Evolutionary conservation across 2,329 filamentous ascomycete genomes (phyloP).

Genomic region (Pseudodiploospora longispora): DNA sequence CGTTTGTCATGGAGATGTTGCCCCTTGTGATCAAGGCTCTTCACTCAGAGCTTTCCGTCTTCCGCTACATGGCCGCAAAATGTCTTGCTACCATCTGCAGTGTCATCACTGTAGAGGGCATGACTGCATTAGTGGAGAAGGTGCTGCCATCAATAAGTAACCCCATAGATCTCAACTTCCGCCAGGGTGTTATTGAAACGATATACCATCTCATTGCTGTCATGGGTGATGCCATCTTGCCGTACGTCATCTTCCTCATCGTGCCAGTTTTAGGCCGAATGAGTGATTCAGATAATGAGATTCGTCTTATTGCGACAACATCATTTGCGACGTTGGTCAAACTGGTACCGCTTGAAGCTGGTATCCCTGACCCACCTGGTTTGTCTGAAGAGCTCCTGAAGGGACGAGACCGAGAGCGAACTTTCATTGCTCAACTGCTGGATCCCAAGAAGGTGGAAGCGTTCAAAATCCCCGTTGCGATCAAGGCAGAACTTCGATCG

Average conservation of each 20-base stretch:
- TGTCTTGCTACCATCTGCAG: slow-evolving; percentile 97
- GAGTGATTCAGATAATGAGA: slow-evolving; percentile 96
- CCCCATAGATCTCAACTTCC: slow-evolving; percentile 75
- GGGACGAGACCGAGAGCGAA: slow-evolving; percentile 86
- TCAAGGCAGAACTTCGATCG: slow-evolving; percentile 91
- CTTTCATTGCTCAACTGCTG: slow-evolving; percentile 92
- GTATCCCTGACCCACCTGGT: slow-evolving; percentile 92
- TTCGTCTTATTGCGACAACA: slow-evolving; percentile 88
- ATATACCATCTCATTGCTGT: slow-evolving; percentile 97
- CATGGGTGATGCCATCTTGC: slow-evolving; percentile 93
- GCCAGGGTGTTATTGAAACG: slow-evolving; percentile 89
- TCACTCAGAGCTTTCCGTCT: slow-evolving; percentile 80
- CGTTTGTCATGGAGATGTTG: slow-evolving; percentile 75
- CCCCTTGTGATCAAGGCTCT: slow-evolving; percentile 82
- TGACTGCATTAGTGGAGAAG: slow-evolving; percentile 91
- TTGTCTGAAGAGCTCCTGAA: slow-evolving; percentile 81
- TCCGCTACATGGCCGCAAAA: slow-evolving; percentile 94
- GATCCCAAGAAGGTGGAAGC: slow-evolving; percentile 95
- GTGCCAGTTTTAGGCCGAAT: slow-evolving; percentile 94
- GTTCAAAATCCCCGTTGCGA: slow-evolving; percentile 88
- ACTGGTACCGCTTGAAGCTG: slow-evolving; percentile 90
- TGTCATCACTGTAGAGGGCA: slow-evolving; percentile 87
- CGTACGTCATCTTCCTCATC: slow-evolving; percentile 98
- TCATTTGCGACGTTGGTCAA: slow-evolving; percentile 97
- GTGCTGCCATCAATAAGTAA: slow-evolving; percentile 90